Evolutionary conservation across 139 green algal genomes (phyloP), one percentile per base, ranked within the genome.

Genomic region (Chlamydomonas applanata): DNA sequence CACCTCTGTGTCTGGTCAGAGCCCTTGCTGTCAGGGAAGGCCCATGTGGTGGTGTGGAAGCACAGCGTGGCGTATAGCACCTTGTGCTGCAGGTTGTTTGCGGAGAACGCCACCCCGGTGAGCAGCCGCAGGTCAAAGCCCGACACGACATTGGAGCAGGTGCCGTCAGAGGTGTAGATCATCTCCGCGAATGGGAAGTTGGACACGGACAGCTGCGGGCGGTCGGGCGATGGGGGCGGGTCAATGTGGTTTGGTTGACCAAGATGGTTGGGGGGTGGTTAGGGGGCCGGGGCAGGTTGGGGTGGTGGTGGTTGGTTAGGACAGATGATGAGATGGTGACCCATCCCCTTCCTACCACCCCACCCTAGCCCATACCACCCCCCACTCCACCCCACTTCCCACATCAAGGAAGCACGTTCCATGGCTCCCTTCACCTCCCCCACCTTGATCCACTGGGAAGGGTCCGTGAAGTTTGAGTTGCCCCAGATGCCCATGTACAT

Each of bases 51-150:
- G 1, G 66, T 63, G 1, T 13, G 59, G 71, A 83, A 85, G 61
- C 84, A 89, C 17, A 83, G 27, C 27, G 79, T 74, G 1, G 71
- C 81, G 53, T 78, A 85, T 29, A 89, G 78, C 59, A 86, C 70
- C 78, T 89, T 89, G 61, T 67, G 64, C 70, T 89, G 84, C 69
- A 84, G 27, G 64, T 88, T 85, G 65, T 79, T 80, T 45, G 76
- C 46, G 1, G 76, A 54, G 32, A 81, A 83, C 32, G 78, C 79
- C 9, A 85, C 57, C 0, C 84, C 84, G 1, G 78, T 84, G 2
- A 86, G 59, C 0, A 89, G 62, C 14, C 81, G 75, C 16, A 87
- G 44, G 46, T 79, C 72, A 56, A 83, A 85, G 22, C 84, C 84
- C 1, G 64, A 57, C 20, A 85, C 53, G 1, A 86, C 74, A 22